A percentile compares a stretch with the other conserved stretches of the same genome.
Evolutionary conservation across 1,284 basidiomycete species (phyloP).

Genomic region (Austropuccinia psidii): DNA sequence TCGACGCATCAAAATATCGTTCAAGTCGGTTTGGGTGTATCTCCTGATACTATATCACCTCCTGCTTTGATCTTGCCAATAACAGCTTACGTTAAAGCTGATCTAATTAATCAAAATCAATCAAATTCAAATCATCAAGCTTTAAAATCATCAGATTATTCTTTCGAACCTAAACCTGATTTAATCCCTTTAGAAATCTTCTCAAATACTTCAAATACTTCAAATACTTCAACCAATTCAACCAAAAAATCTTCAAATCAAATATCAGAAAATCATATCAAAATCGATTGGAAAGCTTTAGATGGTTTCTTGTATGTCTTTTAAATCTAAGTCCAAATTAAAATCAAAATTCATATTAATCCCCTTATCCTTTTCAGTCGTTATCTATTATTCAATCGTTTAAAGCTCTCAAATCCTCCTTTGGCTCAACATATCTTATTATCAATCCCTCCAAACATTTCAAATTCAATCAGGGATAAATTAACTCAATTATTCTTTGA

Average conservation of each 20-base stretch:
- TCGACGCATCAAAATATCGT: slow-evolving; percentile 23
- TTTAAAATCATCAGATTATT: slow-evolving; percentile 19
- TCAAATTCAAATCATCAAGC: too few species aligned
- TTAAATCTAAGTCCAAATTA: not conserved
- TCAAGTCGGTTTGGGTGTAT: slow-evolving; percentile 32
- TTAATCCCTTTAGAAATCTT: slow-evolving; percentile 35
- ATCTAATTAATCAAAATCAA: not conserved
- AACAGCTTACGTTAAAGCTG: slow-evolving; percentile 11
- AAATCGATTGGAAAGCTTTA: slow-evolving; percentile 30
- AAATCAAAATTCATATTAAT: not conserved
- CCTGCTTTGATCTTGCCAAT: slow-evolving; percentile 11
- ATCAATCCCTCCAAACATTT: slow-evolving; percentile 27
- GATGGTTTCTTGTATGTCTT: slow-evolving; percentile 15
- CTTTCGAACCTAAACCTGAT: slow-evolving; percentile 27
- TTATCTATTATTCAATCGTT: slow-evolving; percentile 7
- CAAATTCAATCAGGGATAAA: slow-evolving; percentile 5
- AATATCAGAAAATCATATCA: too few species aligned
- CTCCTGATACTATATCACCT: slow-evolving; percentile 23
- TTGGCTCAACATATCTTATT: slow-evolving; percentile 30
- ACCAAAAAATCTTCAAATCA: too few species aligned
- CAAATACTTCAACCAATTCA: slow-evolving; percentile 17
- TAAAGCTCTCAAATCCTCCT: slow-evolving; percentile 21
- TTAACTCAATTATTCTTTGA: slow-evolving; percentile 29
- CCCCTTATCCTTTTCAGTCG: slow-evolving; percentile 2
- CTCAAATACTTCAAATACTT: slow-evolving; percentile 37